These are phyloP conservation scores for Coniochaeta sp. DNA, from an alignment of 2,329 filamentous ascomycete species.

Conservation along the genomic window DNA sequence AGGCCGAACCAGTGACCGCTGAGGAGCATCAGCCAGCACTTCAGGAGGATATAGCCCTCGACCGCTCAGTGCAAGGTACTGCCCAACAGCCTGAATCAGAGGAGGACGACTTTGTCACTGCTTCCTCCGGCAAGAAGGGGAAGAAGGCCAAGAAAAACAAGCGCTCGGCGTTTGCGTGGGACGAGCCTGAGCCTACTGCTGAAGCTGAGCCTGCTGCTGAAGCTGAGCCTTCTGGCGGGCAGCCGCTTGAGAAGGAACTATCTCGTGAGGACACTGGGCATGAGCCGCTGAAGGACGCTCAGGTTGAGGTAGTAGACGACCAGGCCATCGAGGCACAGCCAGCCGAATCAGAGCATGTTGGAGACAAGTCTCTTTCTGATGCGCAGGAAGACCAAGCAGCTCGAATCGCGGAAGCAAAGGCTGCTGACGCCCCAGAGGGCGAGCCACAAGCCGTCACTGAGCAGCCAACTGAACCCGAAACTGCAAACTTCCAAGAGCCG, in stretches of 20 bases:
- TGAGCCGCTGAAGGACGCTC: neutral
- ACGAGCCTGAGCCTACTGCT: neutral
- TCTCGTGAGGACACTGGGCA: neutral
- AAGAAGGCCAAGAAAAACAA: slow-evolving; percentile 3
- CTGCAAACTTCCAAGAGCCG: neutral
- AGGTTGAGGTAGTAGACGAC: neutral
- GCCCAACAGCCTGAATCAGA: neutral
- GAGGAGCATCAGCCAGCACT: neutral
- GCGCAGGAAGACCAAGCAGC: neutral
- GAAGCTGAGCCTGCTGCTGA: neutral
- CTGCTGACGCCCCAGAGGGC: neutral
- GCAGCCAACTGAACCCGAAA: neutral
- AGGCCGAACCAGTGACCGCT: neutral
- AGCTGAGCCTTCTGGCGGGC: neutral
- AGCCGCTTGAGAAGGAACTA: neutral
- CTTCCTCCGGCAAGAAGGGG: neutral
- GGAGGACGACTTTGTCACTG: neutral
- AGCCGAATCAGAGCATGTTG: neutral
- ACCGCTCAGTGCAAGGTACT: neutral
- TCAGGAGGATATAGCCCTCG: neutral
- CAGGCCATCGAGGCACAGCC: neutral
- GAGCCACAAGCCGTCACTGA: neutral
- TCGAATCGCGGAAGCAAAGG: neutral
- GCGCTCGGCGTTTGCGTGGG: neutral
- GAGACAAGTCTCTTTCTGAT: neutral